These are phyloP conservation scores for Candida manassasensis DNA, from an alignment of 805 yeast genomes.

Conservation along the genomic window DNA sequence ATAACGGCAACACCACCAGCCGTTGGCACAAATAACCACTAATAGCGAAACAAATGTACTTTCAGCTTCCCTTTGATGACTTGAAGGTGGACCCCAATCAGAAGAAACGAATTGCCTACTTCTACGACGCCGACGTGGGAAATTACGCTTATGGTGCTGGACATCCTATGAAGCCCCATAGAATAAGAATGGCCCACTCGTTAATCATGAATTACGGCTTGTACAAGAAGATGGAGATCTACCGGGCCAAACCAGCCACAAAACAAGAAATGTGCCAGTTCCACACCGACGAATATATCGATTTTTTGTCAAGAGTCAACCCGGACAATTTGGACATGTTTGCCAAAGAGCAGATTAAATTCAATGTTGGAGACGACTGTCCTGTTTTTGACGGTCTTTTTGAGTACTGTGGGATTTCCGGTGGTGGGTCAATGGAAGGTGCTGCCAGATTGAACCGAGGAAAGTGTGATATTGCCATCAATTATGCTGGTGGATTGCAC, in stretches of 20 bases:
- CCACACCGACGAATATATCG: constrained; percentile 96
- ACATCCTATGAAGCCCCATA: constrained; percentile 98
- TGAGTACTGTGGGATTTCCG: constrained; percentile 83
- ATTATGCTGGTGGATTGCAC: constrained; percentile 96
- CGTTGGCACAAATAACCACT: neutral
- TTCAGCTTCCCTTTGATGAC: constrained; percentile 43
- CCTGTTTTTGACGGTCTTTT: constrained; percentile 94
- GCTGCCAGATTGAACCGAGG: constrained; percentile 83
- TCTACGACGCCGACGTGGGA: constrained; percentile 77
- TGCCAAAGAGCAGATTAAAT: constrained; percentile 81
- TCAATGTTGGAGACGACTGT: constrained; percentile 96
- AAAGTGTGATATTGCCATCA: constrained; percentile 89
- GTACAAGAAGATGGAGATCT: constrained; percentile 94
- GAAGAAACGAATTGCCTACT: constrained; percentile 41
- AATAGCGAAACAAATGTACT: constrained; percentile 23
- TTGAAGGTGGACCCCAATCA: constrained; percentile 36
- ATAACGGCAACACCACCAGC: too few relatives aligned
- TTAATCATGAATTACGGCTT: constrained; percentile 95
- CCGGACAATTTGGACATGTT: constrained; percentile 89
- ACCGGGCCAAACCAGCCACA: constrained; percentile 96
- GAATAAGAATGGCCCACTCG: constrained; percentile 98
- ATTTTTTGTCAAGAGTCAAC: constrained; percentile 82
- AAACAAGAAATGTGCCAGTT: constrained; percentile 97
- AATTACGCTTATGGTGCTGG: constrained; percentile 98
- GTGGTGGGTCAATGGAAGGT: constrained; percentile 95